phyloP scores from a whole-genome alignment of 2,329 filamentous ascomycete species.

The Microcyclosporella mali region DNA sequence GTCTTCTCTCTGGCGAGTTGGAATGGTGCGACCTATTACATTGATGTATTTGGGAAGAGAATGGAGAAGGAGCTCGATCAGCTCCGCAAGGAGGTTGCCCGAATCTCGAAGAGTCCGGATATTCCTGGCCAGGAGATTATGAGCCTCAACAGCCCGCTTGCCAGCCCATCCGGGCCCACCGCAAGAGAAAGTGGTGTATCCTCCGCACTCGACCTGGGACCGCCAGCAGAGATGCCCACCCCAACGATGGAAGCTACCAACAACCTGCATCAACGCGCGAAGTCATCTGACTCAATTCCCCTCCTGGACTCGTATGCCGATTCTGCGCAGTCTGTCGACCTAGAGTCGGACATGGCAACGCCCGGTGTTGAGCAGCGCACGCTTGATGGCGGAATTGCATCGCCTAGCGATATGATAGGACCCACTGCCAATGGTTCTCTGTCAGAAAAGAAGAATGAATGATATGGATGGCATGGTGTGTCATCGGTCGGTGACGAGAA shows the following conservation, averaged over 20 bases:
- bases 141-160: constrained; percentile 20
- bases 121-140: constrained; percentile 19
- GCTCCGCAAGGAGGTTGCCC: constrained; percentile 71
- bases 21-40: constrained; percentile 96
- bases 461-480: too few species aligned
- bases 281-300: constrained; percentile 7
- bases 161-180: constrained; percentile 23
- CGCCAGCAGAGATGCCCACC: constrained; percentile 17
- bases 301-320: constrained; percentile 3
- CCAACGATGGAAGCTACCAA: constrained; percentile 1
- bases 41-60: constrained; percentile 92
- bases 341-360: constrained; percentile 4
- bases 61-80: constrained; percentile 95
- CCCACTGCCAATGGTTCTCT: not conserved
- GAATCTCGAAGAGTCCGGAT: constrained; percentile 28
- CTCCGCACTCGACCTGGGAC: constrained; percentile 28
- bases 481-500: too few species aligned
- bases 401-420: not conserved
- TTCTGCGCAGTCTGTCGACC: constrained; percentile 3
- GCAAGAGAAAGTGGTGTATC: constrained; percentile 15
- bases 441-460: constrained; percentile 10
- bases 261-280: constrained; percentile 9
- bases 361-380: constrained; percentile 7
- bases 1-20: constrained; percentile 96
- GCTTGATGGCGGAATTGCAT: constrained; percentile 5